Evolutionary conservation across 345 rosid genomes (phyloP), one percentile per base, ranked within the genome.

Genomic region (Citropsis articulata): DNA sequence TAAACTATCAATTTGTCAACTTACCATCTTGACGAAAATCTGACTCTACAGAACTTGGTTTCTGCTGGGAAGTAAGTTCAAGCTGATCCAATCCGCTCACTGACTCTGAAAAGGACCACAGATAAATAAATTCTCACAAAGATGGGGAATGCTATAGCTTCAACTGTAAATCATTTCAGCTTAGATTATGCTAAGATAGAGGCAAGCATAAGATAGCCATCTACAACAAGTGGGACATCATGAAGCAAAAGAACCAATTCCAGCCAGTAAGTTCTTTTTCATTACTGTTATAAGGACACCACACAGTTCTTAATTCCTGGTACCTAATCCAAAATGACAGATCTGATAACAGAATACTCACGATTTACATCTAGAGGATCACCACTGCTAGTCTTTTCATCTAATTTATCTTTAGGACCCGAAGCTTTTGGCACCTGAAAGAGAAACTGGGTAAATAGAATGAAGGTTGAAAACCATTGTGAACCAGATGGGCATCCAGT

Each of bases 1-100:
- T 40, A 50, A 48, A 69, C 79, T 82, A 81, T 75, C 57, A 35
- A 76, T 62, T 59, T 79, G 38, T 71, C 70, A 68, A 82, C 93
- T 88, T 86, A 96, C 99, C 99, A 72, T 92, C 99, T 80, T 81
- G 96, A 56, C 73, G 80, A 81, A 84, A 77, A 82, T 87, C 93
- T 38, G 86, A 82, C 81, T 90, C 95, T 61, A 77, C 80, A 83
- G 86, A 86, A 80, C 87, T 72, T 73, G 89, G 85, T 79, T 91
- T 88, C 66, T 76, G 89, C 78, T 79, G 90, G 66, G 90, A 84
- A 83, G 77, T 79, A 57, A 76, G 85, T 76, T 90, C 96, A 81
- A 81, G 87, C 75, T 84, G 92, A 81, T 88, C 92, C 78, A 86
- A 65, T 68, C 80, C 90, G 80, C 85, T 83, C 61, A 75, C 66